Percentiles rank a stretch among this genome's conserved stretches.
Evolutionary conservation across 2,329 filamentous ascomycete genomes (phyloP).

Genomic region (Calonectria pseudoreteaudii): DNA sequence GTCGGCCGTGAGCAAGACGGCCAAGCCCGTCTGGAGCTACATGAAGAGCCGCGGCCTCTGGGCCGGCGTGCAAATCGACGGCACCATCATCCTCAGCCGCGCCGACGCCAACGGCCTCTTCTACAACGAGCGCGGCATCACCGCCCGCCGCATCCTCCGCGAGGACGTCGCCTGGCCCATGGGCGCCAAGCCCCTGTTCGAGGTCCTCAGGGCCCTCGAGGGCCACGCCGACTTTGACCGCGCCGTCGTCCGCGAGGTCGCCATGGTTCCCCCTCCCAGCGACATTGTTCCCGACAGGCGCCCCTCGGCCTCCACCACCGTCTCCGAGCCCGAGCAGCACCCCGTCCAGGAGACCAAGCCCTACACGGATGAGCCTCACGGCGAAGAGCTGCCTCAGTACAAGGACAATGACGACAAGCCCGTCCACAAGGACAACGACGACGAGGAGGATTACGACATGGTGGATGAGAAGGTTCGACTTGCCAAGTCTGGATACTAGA

Average conservation of each 20-base stretch:
- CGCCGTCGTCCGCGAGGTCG: conserved; percentile 43
- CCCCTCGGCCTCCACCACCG: background rate
- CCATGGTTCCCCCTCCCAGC: conserved; percentile 32
- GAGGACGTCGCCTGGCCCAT: conserved; percentile 55
- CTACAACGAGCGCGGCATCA: conserved; percentile 69
- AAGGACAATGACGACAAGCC: conserved; percentile 29
- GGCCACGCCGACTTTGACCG: conserved; percentile 44
- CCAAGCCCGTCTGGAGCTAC: conserved; percentile 80
- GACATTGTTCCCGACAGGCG: conserved; percentile 47
- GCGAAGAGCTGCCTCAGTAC: conserved; percentile 38
- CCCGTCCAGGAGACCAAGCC: background rate
- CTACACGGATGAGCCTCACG: conserved; percentile 27
- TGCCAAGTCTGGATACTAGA: conserved; percentile 37
- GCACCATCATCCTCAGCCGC: conserved; percentile 81
- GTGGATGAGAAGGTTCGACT: conserved; percentile 44
- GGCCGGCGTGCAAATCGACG: conserved; percentile 83
- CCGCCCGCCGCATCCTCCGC: conserved; percentile 50
- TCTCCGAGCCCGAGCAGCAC: background rate
- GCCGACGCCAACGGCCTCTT: conserved; percentile 84
- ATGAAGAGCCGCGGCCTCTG: conserved; percentile 85
- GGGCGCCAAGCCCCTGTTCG: conserved; percentile 51
- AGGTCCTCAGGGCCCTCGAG: conserved; percentile 54
- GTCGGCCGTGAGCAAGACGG: conserved; percentile 45
- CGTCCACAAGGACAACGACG: conserved; percentile 36
- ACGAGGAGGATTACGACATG: conserved; percentile 31